These are phyloP conservation scores for Blastomyces silverae DNA, from an alignment of 2,329 filamentous ascomycete species.

Conservation along the genomic window DNA sequence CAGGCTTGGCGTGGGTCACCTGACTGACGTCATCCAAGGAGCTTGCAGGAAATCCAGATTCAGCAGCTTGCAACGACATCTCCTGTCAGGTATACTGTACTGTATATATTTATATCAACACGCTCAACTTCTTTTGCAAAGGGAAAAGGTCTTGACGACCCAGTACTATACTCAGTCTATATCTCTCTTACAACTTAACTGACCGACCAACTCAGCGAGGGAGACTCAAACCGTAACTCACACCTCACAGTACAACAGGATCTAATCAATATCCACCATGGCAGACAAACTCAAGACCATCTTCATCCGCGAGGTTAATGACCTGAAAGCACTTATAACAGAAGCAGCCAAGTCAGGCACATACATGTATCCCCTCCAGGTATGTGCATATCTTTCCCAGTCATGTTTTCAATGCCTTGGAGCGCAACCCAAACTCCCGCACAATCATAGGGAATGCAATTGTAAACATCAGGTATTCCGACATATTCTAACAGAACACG, in stretches of 20 bases:
- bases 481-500: constrained; percentile 14
- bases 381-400: constrained; percentile 25
- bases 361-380: constrained; percentile 79
- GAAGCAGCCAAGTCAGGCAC: constrained; percentile 69
- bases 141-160: not conserved
- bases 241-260: not conserved
- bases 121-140: not conserved
- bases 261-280: constrained; percentile 25
- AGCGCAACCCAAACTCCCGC: constrained; percentile 3
- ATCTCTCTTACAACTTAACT: not conserved
- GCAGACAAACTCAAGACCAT: constrained; percentile 51
- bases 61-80: not conserved
- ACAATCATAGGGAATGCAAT: not conserved
- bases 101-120: not conserved
- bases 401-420: not conserved
- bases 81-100: not conserved
- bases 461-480: not conserved
- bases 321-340: constrained; percentile 56
- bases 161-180: not conserved
- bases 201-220: not conserved
- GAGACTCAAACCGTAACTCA: not conserved
- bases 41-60: not conserved
- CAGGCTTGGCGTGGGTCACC: constrained; percentile 1
- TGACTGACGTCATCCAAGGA: constrained; percentile 8
- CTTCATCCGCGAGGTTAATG: constrained; percentile 62